Evolutionary conservation across 164 flowering plant genomes (phyloP), one percentile per base, ranked within the genome.

Genomic region (Dillenia turbinata): DNA sequence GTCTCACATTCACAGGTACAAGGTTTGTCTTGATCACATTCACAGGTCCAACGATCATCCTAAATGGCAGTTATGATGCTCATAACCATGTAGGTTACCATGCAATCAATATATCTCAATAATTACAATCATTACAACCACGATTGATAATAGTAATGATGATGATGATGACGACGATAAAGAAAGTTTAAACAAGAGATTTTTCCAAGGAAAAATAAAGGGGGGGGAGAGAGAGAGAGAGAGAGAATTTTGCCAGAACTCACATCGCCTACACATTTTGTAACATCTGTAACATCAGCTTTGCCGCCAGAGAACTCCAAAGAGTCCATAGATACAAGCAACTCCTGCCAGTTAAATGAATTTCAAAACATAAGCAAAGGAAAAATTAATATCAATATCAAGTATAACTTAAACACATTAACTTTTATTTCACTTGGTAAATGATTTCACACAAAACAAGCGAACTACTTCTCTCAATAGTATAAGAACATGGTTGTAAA

Each of bases 191-290:
- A 33, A 33, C 40, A 26, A 26, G 40, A 33, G 40, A 33, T 33
- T 33, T 33, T 6, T 33, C 40, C 40, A 33, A 33, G 40, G 40
- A 33, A 33, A 11, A 40, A 43, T 44, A 26, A 13, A 11, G 2
- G 10, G 0, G 11, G 9, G 10, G 10, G 12, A 8, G 45, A 57
- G 10, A 46, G 47, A 17, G 45, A 12, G 12, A 48, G 44, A 19
- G 58, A 66, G 49, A 22, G 22, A 64, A 52, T 3, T 57, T 52
- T 47, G 43, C 7, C 63, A 51, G 62, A 33, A 83, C 98, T 85
- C 71, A 93, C 98, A 80, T 93, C 98, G 50, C 98, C 98, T 8
- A 53, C 26, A 58, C 98, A 93, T 59, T 75, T 87, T 40, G 90
- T 70, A 12, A 90, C 90, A 72, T 90, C 92, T 16, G 82, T 13